phyloP scores from a whole-genome alignment of 2,329 filamentous ascomycete species.

The Balansia obtecta region DNA sequence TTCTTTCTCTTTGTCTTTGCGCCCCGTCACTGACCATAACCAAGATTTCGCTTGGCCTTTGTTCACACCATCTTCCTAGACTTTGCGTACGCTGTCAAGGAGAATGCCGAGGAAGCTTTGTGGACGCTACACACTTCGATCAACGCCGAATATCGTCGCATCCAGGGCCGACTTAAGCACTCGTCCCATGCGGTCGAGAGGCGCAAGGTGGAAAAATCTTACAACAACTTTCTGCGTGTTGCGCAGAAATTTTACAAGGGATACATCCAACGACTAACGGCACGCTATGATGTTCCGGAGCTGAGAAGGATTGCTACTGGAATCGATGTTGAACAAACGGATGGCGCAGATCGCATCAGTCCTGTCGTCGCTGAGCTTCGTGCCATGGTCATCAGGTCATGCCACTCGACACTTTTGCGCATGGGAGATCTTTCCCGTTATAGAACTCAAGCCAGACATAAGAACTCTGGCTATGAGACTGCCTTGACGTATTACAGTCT shows the following conservation, averaged over 20 bases:
- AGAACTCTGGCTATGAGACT: conserved; percentile 63
- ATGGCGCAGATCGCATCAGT: conserved; percentile 29
- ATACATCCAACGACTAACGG: conserved; percentile 67
- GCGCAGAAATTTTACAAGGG: conserved; percentile 81
- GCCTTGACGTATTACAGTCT: conserved; percentile 77
- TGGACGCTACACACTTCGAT: conserved; percentile 72
- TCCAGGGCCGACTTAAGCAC: conserved; percentile 43
- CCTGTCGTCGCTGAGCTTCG: conserved; percentile 37
- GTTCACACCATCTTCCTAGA: conserved; percentile 63
- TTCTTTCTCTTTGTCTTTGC: background rate
- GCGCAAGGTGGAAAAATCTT: conserved; percentile 71
- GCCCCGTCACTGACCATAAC: background rate
- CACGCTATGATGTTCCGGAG: conserved; percentile 41
- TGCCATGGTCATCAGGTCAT: conserved; percentile 55
- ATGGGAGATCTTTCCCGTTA: conserved; percentile 88
- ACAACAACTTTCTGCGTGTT: conserved; percentile 73
- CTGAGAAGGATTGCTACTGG: conserved; percentile 30
- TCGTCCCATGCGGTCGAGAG: conserved; percentile 46
- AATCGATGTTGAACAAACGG: conserved; percentile 30
- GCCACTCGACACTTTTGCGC: conserved; percentile 71
- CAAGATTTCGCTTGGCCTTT: conserved; percentile 51
- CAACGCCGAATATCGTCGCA: conserved; percentile 65
- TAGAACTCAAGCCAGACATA: conserved; percentile 59
- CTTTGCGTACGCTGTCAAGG: conserved; percentile 49
- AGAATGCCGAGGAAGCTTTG: conserved; percentile 56